These are phyloP conservation scores for Fusarium brevicatenulatum DNA, from an alignment of 2,329 filamentous ascomycete genomes.

Conservation along the genomic window DNA sequence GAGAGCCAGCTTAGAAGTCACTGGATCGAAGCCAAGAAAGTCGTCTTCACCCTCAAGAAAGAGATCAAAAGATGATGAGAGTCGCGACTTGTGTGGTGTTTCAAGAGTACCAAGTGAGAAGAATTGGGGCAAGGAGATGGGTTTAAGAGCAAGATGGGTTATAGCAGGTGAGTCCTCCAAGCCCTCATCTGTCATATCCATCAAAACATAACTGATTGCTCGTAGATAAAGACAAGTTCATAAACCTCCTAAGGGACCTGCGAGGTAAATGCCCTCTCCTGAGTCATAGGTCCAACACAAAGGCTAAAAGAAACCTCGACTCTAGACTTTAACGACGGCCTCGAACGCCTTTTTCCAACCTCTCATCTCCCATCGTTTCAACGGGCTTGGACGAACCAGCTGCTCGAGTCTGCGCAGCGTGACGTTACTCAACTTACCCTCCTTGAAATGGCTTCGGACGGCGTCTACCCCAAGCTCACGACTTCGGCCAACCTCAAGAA, in stretches of 20 bases:
- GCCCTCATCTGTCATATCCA: not conserved
- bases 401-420: slow-evolving; percentile 57
- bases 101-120: slow-evolving; percentile 39
- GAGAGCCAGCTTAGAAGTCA: slow-evolving; percentile 17
- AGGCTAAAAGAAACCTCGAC: not conserved
- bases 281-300: too few relatives aligned
- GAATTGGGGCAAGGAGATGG: slow-evolving; percentile 50
- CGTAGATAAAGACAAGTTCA: slow-evolving; percentile 58
- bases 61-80: slow-evolving; percentile 39
- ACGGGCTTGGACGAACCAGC: slow-evolving; percentile 58
- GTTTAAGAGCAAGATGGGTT: slow-evolving; percentile 55
- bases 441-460: slow-evolving; percentile 54
- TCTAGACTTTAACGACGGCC: slow-evolving; percentile 58
- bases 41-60: slow-evolving; percentile 39
- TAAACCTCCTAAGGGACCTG: slow-evolving; percentile 52
- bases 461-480: slow-evolving; percentile 55
- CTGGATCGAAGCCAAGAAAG: slow-evolving; percentile 20
- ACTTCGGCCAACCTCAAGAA: slow-evolving; percentile 57
- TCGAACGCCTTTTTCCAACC: slow-evolving; percentile 58
- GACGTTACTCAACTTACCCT: slow-evolving; percentile 55
- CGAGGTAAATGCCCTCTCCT: slow-evolving; percentile 46
- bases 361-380: slow-evolving; percentile 55
- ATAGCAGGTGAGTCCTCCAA: slow-evolving; percentile 50
- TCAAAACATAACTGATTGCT: not conserved
- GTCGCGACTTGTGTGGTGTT: slow-evolving; percentile 27